Evolutionary conservation across 2,329 filamentous ascomycete genomes (phyloP).

Genomic region (Aspergillus uvarum): DNA sequence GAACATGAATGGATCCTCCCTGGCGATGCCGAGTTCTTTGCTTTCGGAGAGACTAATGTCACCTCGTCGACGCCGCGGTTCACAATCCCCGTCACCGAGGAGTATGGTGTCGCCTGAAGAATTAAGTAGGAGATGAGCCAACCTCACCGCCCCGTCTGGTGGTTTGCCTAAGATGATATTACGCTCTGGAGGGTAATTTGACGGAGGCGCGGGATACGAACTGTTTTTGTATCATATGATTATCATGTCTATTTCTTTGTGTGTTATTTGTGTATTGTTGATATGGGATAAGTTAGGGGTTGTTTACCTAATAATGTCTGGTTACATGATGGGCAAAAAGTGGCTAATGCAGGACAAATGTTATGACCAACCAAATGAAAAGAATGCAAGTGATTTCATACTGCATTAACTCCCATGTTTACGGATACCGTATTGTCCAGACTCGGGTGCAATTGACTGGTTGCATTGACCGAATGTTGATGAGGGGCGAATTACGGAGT

Average conservation of each 20-base stretch:
- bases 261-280: background rate
- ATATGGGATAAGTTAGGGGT: background rate
- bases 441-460: too few relatives aligned
- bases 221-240: slow-evolving; percentile 2
- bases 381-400: background rate
- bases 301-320: slow-evolving; percentile 3
- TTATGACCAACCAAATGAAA: background rate
- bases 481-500: background rate
- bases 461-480: background rate
- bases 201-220: background rate
- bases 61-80: slow-evolving; percentile 22
- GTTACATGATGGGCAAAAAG: slow-evolving; percentile 2
- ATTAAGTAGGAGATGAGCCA: background rate
- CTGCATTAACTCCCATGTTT: too few relatives aligned
- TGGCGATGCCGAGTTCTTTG: slow-evolving; percentile 19
- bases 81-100: slow-evolving; percentile 22
- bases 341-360: background rate
- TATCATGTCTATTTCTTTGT: background rate
- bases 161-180: background rate
- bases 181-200: background rate
- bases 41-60: slow-evolving; percentile 24
- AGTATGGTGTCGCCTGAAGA: slow-evolving; percentile 30
- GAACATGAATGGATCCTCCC: slow-evolving; percentile 28
- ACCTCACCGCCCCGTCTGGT: background rate
- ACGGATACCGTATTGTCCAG: too few relatives aligned